Base-by-base conservation (phyloP, 345 rosid species). In the Pseudoturritis turrita region DNA sequence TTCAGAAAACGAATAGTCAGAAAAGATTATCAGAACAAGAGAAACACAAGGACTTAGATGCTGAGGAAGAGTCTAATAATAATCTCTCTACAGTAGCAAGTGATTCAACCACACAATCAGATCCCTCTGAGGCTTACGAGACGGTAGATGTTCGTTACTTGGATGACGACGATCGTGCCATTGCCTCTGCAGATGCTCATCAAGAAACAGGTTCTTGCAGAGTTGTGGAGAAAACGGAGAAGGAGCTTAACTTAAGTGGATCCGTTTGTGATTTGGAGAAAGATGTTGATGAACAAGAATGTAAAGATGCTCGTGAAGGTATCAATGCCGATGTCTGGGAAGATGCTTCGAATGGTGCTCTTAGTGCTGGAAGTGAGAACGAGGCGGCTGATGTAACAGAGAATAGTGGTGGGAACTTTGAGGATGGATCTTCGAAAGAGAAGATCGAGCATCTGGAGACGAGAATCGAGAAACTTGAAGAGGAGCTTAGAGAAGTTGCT, bases 401-500 rank as follows among this genome's bases (percentile, higher is more conserved):
- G 66, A 82, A 71, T 69, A 41, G 14, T 17, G 35, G 11, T 14
- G 82, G 77, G 43, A 78, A 78, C 25, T 72, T 28, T 70, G 89
- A 78, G 75, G 86, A 81, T 63, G 87, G 74, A 50, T 77, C 70
- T 68, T 73, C 73, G 40, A 79, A 79, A 70, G 84, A 84, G 33
- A 87, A 81, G 81, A 81, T 92, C 19, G 84, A 77, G 71, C 79
- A 81, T 64, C 75, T 90, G 80, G 92, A 90, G 75, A 74, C 52
- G 51, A 89, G 85, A 77, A 87, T 95, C 35, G 91, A 88, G 81
- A 89, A 80, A 78, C 96, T 95, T 18, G 96, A 92, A 77, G 96
- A 83, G 70, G 98, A 95, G 84, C 90, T 95, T 66, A 86, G 98
- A 78, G 98, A 90, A 80, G 99, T 90, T 65, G 97, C 99, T 39